Conservation (phyloP, 164 flowering plant genomes). For the Vitis rotundifolia region DNA sequence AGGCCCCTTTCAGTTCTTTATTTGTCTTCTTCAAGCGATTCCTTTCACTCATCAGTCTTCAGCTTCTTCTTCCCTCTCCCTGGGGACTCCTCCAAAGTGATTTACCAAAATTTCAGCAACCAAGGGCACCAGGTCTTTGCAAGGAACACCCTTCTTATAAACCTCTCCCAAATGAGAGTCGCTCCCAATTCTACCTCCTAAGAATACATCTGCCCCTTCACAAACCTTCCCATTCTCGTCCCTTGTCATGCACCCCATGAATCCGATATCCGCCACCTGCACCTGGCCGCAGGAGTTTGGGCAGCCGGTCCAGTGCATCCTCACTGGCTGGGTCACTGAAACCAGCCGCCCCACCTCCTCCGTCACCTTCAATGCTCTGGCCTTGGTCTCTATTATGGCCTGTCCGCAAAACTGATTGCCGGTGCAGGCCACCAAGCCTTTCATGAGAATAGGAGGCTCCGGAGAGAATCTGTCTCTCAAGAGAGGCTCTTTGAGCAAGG, state of each 20-base stretch:
- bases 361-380: constrained; percentile 79
- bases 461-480: constrained; percentile 62
- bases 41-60: constrained; percentile 23
- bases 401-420: constrained; percentile 98
- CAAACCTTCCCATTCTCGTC: constrained; percentile 63
- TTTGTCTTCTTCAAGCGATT: not conserved
- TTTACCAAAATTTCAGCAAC: constrained; percentile 76
- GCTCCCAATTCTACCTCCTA: constrained; percentile 90
- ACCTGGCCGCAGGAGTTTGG: constrained; percentile 92
- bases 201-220: constrained; percentile 82
- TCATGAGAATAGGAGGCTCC: constrained; percentile 77
- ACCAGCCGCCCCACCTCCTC: constrained; percentile 75
- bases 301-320: constrained; percentile 99
- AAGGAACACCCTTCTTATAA: constrained; percentile 83
- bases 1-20: too few species aligned
- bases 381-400: constrained; percentile 95
- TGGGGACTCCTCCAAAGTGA: constrained; percentile 79
- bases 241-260: constrained; percentile 96
- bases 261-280: constrained; percentile 95
- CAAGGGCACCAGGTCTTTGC: constrained; percentile 74
- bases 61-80: constrained; percentile 78
- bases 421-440: constrained; percentile 88
- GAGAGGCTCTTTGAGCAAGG: constrained; percentile 71
- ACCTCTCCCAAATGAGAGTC: constrained; percentile 83
- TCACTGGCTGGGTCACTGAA: constrained; percentile 55